phyloP scores from a whole-genome alignment of 768 basidiomycete species.

The button mushroom (Agaricus bisporus) region DNA sequence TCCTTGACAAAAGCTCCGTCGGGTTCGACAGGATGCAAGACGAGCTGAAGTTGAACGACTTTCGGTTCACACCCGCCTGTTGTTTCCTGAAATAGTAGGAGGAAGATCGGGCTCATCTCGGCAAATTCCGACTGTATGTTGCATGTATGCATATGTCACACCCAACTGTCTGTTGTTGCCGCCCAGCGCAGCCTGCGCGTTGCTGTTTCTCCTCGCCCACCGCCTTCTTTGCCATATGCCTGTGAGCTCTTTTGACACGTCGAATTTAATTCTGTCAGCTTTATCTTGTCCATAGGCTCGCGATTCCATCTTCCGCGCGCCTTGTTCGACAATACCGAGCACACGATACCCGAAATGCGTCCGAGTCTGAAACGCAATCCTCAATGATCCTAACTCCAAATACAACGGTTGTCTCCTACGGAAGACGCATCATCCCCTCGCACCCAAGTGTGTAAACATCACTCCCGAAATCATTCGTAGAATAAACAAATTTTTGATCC shows the following conservation, averaged over 20 bases:
- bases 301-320: neutral
- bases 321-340: constrained; percentile 3
- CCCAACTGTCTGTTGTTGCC: neutral
- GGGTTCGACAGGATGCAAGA: too few species aligned
- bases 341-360: neutral
- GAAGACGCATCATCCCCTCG: neutral
- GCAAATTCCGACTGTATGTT: neutral
- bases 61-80: too few species aligned
- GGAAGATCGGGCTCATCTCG: constrained; percentile 1
- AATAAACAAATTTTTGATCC: constrained; percentile 5
- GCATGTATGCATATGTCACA: neutral
- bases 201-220: neutral
- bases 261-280: neutral
- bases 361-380: constrained; percentile 5
- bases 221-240: neutral
- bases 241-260: neutral
- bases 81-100: neutral
- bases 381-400: constrained; percentile 7
- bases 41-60: too few species aligned
- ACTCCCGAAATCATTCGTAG: neutral
- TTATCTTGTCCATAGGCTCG: neutral
- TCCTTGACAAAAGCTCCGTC: too few species aligned
- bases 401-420: neutral
- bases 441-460: neutral
- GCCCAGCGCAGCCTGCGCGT: constrained; percentile 3